These are phyloP conservation scores for Acacia concinna DNA, from an alignment of 331 rosid genomes.

Conservation along the genomic window DNA sequence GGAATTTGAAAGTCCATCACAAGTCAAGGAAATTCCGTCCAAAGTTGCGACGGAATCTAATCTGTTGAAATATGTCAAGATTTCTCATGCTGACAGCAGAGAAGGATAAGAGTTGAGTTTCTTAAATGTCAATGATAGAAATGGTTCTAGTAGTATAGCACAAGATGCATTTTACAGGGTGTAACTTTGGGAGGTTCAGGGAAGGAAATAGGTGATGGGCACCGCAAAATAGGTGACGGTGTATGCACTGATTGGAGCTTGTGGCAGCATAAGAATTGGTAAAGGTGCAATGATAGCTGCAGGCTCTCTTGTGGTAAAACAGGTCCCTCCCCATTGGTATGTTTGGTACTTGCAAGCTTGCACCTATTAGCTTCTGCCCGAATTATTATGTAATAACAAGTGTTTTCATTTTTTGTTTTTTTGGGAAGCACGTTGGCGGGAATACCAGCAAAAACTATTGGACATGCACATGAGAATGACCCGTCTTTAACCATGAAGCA, in stretches of 20 bases:
- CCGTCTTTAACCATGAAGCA: constrained; percentile 97
- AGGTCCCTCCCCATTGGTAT: constrained; percentile 78
- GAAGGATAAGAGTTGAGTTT: constrained; percentile 9
- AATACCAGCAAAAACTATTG: constrained; percentile 78
- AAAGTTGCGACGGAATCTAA: too few species aligned
- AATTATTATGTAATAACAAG: constrained; percentile 18
- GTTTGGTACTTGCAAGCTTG: constrained; percentile 8
- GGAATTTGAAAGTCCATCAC: too few species aligned
- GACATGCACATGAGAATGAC: constrained; percentile 60
- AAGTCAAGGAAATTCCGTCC: too few species aligned
- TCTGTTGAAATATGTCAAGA: constrained; percentile 3
- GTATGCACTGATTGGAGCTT: constrained; percentile 89
- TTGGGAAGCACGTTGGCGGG: constrained; percentile 83
- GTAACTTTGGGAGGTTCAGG: constrained; percentile 94
- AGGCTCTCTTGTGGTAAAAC: constrained; percentile 83
- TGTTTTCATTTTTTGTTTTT: constrained; percentile 17
- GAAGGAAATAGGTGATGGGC: constrained; percentile 84
- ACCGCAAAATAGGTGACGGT: constrained; percentile 92
- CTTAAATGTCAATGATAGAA: neutral
- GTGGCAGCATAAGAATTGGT: constrained; percentile 85
- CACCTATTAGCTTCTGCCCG: constrained; percentile 4
- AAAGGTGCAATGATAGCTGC: constrained; percentile 88
- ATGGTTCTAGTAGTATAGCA: neutral
- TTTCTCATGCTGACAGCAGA: constrained; percentile 13
- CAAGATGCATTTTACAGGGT: constrained; percentile 55